These are phyloP conservation scores for Dalbergia cochinchinensis DNA, from an alignment of 306 rosid species.

Conservation along the genomic window DNA sequence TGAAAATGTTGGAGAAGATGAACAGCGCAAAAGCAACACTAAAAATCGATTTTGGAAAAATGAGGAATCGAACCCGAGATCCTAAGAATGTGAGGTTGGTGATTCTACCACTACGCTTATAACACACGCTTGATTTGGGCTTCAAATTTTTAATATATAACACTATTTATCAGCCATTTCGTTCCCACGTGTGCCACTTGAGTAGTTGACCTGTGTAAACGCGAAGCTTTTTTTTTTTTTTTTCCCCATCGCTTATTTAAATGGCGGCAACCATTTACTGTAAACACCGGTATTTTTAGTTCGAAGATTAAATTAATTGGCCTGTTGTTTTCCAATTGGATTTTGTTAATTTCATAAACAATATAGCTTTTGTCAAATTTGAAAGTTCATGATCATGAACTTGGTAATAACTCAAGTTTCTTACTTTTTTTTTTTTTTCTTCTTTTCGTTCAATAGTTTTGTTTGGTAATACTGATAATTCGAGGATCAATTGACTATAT, in stretches of 20 bases:
- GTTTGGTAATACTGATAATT: background rate
- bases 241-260: no score
- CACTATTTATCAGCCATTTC: no score
- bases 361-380: background rate
- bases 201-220: no score
- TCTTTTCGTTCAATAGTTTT: background rate
- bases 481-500: background rate
- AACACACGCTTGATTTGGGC: background rate
- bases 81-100: background rate
- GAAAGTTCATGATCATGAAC: background rate
- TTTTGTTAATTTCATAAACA: background rate
- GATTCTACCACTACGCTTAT: background rate
- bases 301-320: no score
- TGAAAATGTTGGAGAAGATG: conserved; percentile 30
- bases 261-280: no score
- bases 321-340: no score
- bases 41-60: background rate
- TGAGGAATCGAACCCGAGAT: background rate
- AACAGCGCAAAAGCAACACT: background rate
- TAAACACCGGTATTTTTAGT: no score
- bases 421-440: no score
- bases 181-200: no score
- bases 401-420: no score
- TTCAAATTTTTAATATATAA: background rate
- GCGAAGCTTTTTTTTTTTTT: no score